Evolutionary conservation across 257 asterid genomes (phyloP), one percentile per base, ranked within the genome.

Genomic region (Ilex asprella): DNA sequence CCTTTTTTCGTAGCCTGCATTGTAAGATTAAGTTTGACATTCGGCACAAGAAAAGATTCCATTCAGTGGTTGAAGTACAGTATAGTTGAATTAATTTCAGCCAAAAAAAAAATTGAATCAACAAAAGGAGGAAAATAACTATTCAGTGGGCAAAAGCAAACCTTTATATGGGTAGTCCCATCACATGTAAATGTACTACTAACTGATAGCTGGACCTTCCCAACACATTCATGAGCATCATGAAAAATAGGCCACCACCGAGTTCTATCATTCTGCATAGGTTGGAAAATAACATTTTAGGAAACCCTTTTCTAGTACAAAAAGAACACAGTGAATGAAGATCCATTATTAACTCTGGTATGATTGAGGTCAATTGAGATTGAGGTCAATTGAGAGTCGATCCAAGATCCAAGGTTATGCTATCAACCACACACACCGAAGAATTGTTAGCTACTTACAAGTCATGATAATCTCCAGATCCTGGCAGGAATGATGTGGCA

Each of bases 171-270:
- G 62, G 75, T 76, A 52, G 85, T 72, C 75, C 86, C 99, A 35
- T 89, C 95, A 35, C 76, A 73, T 69, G 93, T 81, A 69, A 81
- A 68, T 35, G 94, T 79, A 78, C 95, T 81, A 66, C 78, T 80
- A 16, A 83, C 73, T 62, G 85, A 84, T 61, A 92, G 95, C 72
- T 89, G 91, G 76, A 85, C 86, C 78, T 92, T 92, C 63, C 99
- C 97, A 7, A 87, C 81, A 69, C 99, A 92, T 76, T 89, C 97
- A 58, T 83, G 63, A 67, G 86, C 93, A 64, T 69, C 78, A 62
- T 75, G 91, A 78, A 86, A 78, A 64, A 92, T 69, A 3, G 88
- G 81, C 99, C 97, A 92, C 99, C 99, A 92, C 59, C 84, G 83
- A 58, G 78, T 76, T 79, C 67, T 89, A 47, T 92, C 99, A 70